Evolutionary conservation across 2,329 filamentous ascomycete species (phyloP), one percentile per base, ranked within the genome.

Genomic region (Penicillium sp.): DNA sequence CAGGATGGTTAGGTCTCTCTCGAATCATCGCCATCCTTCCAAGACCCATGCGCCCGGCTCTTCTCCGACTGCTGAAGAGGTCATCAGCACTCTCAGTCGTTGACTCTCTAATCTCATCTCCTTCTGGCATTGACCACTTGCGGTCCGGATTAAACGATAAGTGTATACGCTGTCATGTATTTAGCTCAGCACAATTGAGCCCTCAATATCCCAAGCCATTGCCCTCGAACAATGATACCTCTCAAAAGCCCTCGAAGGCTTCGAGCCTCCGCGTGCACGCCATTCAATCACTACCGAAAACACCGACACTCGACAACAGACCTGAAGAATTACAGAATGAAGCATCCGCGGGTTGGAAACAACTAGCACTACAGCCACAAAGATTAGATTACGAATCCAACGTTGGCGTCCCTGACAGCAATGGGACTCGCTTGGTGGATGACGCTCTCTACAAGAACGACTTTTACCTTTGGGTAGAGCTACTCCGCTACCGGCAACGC

Each of bases 381-480:
- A 74, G 62, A 58, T 65, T 82, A 15, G 75, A 79, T 23, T 76
- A 74, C 56, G 79, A 82, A 66, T 81, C 79, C 9, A 73, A 81
- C 54, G 65, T 81, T 23, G 76, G 76, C 44, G 73, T 77, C 62
- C 70, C 65, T 48, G 60, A 69, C 35, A 67, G 71, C n/a, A 65
- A 76, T 55, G 76, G 78, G 41, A 70, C 68, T 23, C 76, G 77
- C 47, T 65, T 82, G 31, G 69, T 81, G 31, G 78, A 82, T 56
- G 61, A 70, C 41, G 67, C 73, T 5, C 63, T 56, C 5, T 63
- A 70, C 62, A 68, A 67, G 26, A 63, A 73, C 47, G 73, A 82
- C 64, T 75, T 81, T 57, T 67, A 72, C n/a, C 70, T 82, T 15
- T 83, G 81, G 81, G 75, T 76, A 46, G 75, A 81, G 48, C 66